phyloP scores from a whole-genome alignment of 129 eudicot species.

The Erigeron canadensis region DNA sequence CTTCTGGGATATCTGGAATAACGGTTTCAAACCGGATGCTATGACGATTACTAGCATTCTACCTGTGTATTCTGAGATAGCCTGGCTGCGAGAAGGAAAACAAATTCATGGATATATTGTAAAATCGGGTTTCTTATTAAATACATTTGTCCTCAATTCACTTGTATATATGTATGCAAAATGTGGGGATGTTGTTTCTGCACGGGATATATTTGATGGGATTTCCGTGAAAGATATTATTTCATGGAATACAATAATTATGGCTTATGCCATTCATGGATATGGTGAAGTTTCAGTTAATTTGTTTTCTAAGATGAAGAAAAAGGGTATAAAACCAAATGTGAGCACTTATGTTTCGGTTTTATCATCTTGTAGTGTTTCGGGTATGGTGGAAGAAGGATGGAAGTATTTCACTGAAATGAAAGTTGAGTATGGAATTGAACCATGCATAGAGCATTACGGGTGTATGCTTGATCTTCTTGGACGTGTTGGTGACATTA shows the following conservation, averaged over 20 bases:
- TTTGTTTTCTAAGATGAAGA: conserved; percentile 54
- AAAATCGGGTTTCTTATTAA: conserved; percentile 38
- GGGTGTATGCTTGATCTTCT: conserved; percentile 78
- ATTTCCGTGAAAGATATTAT: conserved; percentile 49
- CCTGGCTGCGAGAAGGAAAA: conserved; percentile 53
- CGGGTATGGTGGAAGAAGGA: conserved; percentile 69
- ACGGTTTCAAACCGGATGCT: conserved; percentile 53
- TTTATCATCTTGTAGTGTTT: conserved; percentile 63
- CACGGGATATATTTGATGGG: conserved; percentile 42
- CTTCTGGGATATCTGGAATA: conserved; percentile 39
- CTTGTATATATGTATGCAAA: conserved; percentile 61
- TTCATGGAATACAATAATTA: conserved; percentile 87
- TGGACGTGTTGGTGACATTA: conserved; percentile 61
- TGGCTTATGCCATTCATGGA: conserved; percentile 74
- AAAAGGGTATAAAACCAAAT: conserved; percentile 47
- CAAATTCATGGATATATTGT: conserved; percentile 58
- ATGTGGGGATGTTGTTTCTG: conserved; percentile 64
- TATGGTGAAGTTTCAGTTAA: conserved; percentile 41
- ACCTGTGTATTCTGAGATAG: conserved; percentile 54
- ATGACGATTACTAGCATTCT: conserved; percentile 46
- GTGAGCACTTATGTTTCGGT: conserved; percentile 73
- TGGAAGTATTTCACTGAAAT: conserved; percentile 60
- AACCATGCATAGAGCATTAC: conserved; percentile 76
- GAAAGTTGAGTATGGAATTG: conserved; percentile 58
- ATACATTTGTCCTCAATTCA: conserved; percentile 49